A percentile compares a stretch with the other conserved stretches of the same genome.
Evolutionary conservation across 306 rosid genomes (phyloP).

Genomic region (Glycine tomentella): DNA sequence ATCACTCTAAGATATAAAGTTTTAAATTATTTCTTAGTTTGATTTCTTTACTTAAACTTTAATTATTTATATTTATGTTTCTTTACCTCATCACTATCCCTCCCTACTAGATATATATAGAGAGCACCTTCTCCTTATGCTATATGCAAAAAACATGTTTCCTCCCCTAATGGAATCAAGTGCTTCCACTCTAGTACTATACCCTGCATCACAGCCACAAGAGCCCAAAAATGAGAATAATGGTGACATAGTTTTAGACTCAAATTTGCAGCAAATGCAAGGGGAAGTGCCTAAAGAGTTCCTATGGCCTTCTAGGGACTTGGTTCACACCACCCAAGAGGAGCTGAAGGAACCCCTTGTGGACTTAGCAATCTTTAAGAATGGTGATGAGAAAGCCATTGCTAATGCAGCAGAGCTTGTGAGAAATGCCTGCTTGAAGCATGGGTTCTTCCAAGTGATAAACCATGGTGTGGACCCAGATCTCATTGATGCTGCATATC

Average conservation of each 20-base stretch:
- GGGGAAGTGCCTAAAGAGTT: conserved; percentile 60
- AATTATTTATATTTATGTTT: neutral
- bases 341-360: conserved; percentile 75
- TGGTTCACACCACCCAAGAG: conserved; percentile 39
- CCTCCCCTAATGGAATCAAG: conserved; percentile 44
- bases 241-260: conserved; percentile 40
- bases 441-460: conserved; percentile 74
- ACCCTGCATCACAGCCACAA: conserved; percentile 30
- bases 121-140: neutral
- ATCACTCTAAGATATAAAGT: neutral
- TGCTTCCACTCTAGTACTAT: conserved; percentile 32
- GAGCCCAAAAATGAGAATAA: conserved; percentile 46
- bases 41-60: neutral
- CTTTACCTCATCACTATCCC: neutral
- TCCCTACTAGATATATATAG: conserved; percentile 7
- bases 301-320: conserved; percentile 61
- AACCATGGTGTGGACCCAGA: conserved; percentile 65
- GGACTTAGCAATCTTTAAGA: conserved; percentile 48
- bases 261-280: conserved; percentile 51
- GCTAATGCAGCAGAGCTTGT: conserved; percentile 57
- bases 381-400: conserved; percentile 51
- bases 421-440: conserved; percentile 60
- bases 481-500: conserved; percentile 61
- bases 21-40: neutral
- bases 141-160: conserved; percentile 4